A percentile compares a stretch with the other conserved stretches of the same genome.
Conservation (phyloP, 768 basidiomycete species). For the Butyriboletus loyo region DNA sequence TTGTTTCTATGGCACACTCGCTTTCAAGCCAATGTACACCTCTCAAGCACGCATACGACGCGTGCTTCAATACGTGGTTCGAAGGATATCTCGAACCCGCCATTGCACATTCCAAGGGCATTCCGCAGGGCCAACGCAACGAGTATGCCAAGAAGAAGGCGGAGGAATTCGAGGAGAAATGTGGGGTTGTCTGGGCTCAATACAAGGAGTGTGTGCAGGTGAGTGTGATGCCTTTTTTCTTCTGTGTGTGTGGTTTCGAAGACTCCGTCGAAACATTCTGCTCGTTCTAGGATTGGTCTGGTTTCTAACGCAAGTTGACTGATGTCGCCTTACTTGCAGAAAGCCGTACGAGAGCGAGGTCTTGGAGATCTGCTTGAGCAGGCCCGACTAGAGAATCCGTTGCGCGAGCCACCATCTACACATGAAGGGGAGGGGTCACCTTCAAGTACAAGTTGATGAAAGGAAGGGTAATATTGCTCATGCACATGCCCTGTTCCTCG, state of each 20-base stretch:
- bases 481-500: neutral
- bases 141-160: constrained; percentile 75
- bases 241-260: neutral
- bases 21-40: constrained; percentile 84
- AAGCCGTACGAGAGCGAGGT: constrained; percentile 75
- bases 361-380: constrained; percentile 74
- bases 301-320: neutral
- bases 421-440: constrained; percentile 9
- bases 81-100: constrained; percentile 93
- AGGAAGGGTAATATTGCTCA: neutral
- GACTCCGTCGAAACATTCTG: neutral
- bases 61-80: constrained; percentile 98
- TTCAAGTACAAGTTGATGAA: constrained; percentile 11
- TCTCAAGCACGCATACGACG: constrained; percentile 84
- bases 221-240: constrained; percentile 22
- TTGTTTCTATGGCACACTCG: constrained; percentile 64
- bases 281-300: neutral
- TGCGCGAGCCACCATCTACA: constrained; percentile 53
- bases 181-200: constrained; percentile 77
- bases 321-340: constrained; percentile 39
- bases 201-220: constrained; percentile 87
- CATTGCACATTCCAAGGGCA: constrained; percentile 40
- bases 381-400: constrained; percentile 75
- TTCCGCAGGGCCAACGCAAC: constrained; percentile 44
- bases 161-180: constrained; percentile 82